Conservation (phyloP, 2,329 filamentous ascomycete genomes). For the Cladosporium colombiae region DNA sequence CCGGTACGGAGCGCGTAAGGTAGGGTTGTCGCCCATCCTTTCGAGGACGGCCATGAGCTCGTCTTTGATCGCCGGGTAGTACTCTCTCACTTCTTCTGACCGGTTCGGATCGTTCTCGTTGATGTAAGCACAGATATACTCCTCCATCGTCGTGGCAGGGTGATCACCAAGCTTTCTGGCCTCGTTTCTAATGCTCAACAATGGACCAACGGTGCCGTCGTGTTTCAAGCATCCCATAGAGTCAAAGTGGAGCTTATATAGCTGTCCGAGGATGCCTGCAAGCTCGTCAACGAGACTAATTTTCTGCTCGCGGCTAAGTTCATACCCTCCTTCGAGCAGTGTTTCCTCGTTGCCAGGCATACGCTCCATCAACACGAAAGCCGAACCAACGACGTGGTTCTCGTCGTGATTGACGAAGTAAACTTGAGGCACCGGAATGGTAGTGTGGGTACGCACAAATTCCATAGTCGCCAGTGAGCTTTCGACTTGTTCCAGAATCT, state of each 20-base stretch:
- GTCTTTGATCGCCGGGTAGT: conserved; percentile 8
- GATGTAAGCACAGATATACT: not conserved
- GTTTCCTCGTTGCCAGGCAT: not conserved
- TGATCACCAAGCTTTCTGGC: not conserved
- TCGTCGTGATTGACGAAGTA: conserved; percentile 22
- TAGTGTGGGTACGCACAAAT: conserved; percentile 22
- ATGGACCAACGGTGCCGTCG: conserved; percentile 20
- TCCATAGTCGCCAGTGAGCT: conserved; percentile 22
- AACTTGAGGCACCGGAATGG: conserved; percentile 22
- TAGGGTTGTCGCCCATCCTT: not conserved
- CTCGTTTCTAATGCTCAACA: not conserved
- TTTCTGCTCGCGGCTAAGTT: conserved; percentile 18
- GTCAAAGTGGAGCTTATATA: conserved; percentile 18
- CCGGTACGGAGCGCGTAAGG: conserved; percentile 18
- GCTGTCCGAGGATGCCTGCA: conserved; percentile 1
- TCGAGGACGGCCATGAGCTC: not conserved
- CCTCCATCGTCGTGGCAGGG: not conserved
- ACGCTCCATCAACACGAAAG: conserved; percentile 25
- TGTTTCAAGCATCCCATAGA: conserved; percentile 20
- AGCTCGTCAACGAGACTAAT: conserved; percentile 11
- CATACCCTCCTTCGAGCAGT: conserved; percentile 17
- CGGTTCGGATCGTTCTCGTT: not conserved
- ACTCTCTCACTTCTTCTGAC: not conserved
- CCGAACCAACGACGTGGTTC: conserved; percentile 22
- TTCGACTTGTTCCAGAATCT: conserved; percentile 17